Conservation (phyloP, 352 stramenopile species). For the Globisporangium ultimum region DNA sequence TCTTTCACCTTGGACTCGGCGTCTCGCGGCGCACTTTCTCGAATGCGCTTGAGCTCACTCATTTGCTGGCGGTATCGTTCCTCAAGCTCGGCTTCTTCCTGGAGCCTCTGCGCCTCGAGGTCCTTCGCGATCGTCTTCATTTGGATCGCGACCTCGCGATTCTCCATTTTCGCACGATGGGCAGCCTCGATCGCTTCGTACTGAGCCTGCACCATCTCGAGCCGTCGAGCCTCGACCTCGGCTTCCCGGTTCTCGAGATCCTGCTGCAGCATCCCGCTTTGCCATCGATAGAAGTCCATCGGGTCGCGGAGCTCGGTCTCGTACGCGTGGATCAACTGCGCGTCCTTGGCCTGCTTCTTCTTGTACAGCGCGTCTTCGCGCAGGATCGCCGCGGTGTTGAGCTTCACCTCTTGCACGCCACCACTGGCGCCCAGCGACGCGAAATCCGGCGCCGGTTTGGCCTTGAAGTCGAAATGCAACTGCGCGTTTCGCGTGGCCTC, state of each 20-base stretch:
- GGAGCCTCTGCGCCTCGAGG: slow-evolving; percentile 59
- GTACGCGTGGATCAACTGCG: slow-evolving; percentile 81
- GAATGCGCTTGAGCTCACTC: slow-evolving; percentile 65
- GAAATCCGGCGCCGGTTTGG: slow-evolving; percentile 55
- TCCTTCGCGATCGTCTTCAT: slow-evolving; percentile 75
- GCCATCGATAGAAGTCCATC: slow-evolving; percentile 91
- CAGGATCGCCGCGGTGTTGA: slow-evolving; percentile 89
- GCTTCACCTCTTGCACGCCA: slow-evolving; percentile 54
- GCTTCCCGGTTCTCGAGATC: slow-evolving; percentile 66
- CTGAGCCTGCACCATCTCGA: slow-evolving; percentile 84
- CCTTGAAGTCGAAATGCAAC: slow-evolving; percentile 76
- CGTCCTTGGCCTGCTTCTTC: slow-evolving; percentile 90
- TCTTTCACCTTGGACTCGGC: slow-evolving; percentile 58
- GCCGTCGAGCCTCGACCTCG: slow-evolving; percentile 72
- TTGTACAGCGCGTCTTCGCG: slow-evolving; percentile 91
- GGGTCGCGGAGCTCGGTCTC: slow-evolving; percentile 89
- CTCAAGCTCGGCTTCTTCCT: slow-evolving; percentile 52
- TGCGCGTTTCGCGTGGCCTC: slow-evolving; percentile 57
- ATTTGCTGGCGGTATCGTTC: slow-evolving; percentile 56
- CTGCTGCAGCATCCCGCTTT: slow-evolving; percentile 78
- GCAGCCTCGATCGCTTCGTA: slow-evolving; percentile 75
- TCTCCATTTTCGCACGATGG: slow-evolving; percentile 65
- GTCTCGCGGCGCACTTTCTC: slow-evolving; percentile 77
- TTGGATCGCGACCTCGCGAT: slow-evolving; percentile 71
- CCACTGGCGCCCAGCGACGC: slow-evolving; percentile 19